Evolutionary conservation across 352 stramenopile species (phyloP), one percentile per base, ranked within the genome.

Genomic region (Phytophthora constricta): DNA sequence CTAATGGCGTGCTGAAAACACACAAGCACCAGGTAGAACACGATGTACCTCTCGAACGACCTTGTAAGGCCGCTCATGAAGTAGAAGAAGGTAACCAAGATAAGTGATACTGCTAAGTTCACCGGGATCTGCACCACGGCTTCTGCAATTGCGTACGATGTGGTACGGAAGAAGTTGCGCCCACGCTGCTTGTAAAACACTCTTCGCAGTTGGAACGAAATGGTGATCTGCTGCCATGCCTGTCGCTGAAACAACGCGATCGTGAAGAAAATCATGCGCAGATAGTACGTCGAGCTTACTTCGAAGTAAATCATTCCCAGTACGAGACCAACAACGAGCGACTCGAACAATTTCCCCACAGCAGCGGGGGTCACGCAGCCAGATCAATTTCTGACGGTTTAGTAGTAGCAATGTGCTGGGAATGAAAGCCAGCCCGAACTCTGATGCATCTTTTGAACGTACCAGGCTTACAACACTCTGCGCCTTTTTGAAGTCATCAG

Each of bases 161-260:
- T 76, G 4, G 91, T 91, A 2, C 87, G 84, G 68, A 96, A 98
- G 61, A 97, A 98, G 75, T 97, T 97, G 20, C 83, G 79, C 28
- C 91, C 78, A 0, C 82, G 80, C 42, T 98, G 92, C 69, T 96
- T 97, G 84, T 97, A 97, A 66, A 95, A 97, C 19, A 97, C 91
- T 20, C 81, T 68, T n/a, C 92, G 86, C 34, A 96, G 46, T 76
- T 82, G 68, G 51, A 90, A 90, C 39, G 77, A 75, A n/a, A 92
- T 90, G 1, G 84, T 82, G 20, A 90, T 87, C 54, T 88, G 80
- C 52, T 92, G 82, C 82, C 81, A 90, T 7, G 79, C 81, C 33
- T 90, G 84, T 57, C 86, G 83, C 56, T 91, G 86, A 56, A 93
- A 89, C 16, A 92, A 72, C 17, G 68, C 80, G 22, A 84, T 81